Conservation (phyloP, 371 early-diverging fungal genomes). For the Blastocladiella emersonii region DNA sequence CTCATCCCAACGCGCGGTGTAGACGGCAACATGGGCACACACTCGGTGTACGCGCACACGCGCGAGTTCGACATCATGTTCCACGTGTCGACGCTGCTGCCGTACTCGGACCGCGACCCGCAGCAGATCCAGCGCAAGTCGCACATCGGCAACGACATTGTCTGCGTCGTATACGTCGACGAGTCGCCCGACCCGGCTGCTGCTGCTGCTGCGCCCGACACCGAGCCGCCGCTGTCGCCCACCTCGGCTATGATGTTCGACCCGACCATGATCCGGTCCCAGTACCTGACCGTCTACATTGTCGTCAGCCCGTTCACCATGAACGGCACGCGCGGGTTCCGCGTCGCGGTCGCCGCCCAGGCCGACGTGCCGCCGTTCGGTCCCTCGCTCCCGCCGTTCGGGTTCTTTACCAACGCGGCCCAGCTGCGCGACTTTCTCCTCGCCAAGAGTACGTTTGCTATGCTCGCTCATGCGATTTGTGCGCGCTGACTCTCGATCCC, state of each 20-base stretch:
- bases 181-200: not conserved
- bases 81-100: slow-evolving; percentile 27
- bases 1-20: not conserved
- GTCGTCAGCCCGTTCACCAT: not conserved
- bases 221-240: not conserved
- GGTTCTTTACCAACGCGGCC: not conserved
- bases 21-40: not conserved
- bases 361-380: not conserved
- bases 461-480: not conserved
- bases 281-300: not conserved
- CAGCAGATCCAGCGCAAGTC: slow-evolving; percentile 28
- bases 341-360: not conserved
- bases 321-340: not conserved
- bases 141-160: slow-evolving; percentile 22
- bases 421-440: not conserved
- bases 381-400: not conserved
- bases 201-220: not conserved
- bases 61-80: slow-evolving; percentile 21
- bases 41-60: slow-evolving; percentile 7
- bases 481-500: not conserved
- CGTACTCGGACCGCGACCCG: slow-evolving; percentile 13
- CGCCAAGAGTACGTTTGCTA: slow-evolving; percentile 1
- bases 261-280: not conserved
- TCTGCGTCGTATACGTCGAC: not conserved
- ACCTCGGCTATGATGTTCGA: not conserved